Base-by-base conservation (phyloP, 1,284 basidiomycete genomes). In the Blastosporella zonata region DNA sequence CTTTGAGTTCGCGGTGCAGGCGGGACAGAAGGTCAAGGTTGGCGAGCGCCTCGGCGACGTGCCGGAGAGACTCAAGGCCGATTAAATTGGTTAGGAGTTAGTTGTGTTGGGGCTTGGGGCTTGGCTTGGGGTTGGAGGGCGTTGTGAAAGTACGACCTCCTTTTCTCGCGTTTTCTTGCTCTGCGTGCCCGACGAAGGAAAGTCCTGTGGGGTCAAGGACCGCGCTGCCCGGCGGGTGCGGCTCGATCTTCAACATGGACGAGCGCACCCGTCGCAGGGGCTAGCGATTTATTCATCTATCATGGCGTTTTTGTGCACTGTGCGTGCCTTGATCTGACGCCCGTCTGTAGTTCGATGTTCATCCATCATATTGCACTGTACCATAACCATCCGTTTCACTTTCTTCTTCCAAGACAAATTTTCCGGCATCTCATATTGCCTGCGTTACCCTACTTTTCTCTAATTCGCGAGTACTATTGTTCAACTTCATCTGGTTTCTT, bases 1-100 rank as follows among this genome's bases (percentile, higher is more conserved):
- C 34, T 98, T 95, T 65, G 78, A 84, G 62, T 98, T 97, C 62
- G 67, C 72, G 1, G 77, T 96, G n/a, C 73, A 85, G 57, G 76
- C 85, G 0, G 93, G 93, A 2, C 80, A 96, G 65, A 91, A 89
- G 68, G 82, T 98, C 57, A 88, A 85, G 64, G 92, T 98, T 25
- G 96, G 96, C 0, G 75, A 97, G 70, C 70, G 73, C 53, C 59
- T 90, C 21, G 87, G 87, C 2, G 82, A 87, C 55, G 61, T 83
- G 13, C 41, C 42, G 34, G 52, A 48, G 41, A 55, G 59, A 46
- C 25, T 56, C 41, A 64, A 63, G 52, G 47, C 54, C 42, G 61
- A 63, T 50, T 57, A 55, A 41, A 12, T 8, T 15, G 15, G 13
- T 12, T n/a, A n/a, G 9, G 38, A 6, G 34, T 6, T 9, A 6